Conservation (phyloP, 129 eudicot species). For the Rutidosis leptorrhynchoides region DNA sequence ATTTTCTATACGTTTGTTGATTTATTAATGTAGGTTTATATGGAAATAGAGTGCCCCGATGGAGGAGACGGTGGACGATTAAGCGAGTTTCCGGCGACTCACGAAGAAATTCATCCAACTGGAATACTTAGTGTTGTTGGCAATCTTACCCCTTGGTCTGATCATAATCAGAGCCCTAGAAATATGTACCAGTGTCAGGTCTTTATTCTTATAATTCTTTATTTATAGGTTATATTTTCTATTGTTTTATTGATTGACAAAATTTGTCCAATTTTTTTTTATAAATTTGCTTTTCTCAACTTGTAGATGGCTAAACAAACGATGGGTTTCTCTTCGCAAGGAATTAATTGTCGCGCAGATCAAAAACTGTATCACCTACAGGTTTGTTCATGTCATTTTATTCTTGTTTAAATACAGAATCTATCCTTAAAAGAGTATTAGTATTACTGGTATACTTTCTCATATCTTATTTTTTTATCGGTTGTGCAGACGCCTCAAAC, state of each 20-base stretch:
- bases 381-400: slow-evolving; percentile 40
- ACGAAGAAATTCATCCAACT: slow-evolving; percentile 97
- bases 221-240: background rate
- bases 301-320: slow-evolving; percentile 96
- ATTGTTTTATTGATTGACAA: background rate
- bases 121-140: slow-evolving; percentile 92
- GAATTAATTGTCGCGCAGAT: slow-evolving; percentile 79
- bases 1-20: background rate
- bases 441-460: background rate
- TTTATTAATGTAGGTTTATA: slow-evolving; percentile 55
- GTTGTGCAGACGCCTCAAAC: slow-evolving; percentile 86
- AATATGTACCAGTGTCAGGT: slow-evolving; percentile 99
- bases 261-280: background rate
- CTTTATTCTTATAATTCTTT: slow-evolving; percentile 1
- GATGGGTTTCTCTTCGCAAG: slow-evolving; percentile 92
- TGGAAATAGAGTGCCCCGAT: slow-evolving; percentile 95
- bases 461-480: slow-evolving; percentile 8
- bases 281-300: slow-evolving; percentile 6
- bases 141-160: slow-evolving; percentile 96
- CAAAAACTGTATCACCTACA: slow-evolving; percentile 95
- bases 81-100: slow-evolving; percentile 70
- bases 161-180: slow-evolving; percentile 98
- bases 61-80: slow-evolving; percentile 87
- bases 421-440: background rate
- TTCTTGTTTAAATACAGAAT: background rate